Percentiles rank a stretch among this genome's conserved stretches.
Evolutionary conservation across 2,329 filamentous ascomycete species (phyloP).

Genomic region (Colletotrichum viniferum): DNA sequence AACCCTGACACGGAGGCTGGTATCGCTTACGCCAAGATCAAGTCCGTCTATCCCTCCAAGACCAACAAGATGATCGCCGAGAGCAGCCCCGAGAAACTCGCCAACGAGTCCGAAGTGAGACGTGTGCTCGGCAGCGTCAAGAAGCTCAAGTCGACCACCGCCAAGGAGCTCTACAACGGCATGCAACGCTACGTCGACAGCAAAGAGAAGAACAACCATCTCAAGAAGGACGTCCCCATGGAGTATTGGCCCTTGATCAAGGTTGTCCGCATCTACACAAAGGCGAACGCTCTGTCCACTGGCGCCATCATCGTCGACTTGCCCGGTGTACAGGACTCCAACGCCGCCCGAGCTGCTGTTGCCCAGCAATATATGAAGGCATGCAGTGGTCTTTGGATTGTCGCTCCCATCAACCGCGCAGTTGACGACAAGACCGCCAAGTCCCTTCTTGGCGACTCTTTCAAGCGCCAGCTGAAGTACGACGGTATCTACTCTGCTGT

Average conservation of each 20-base stretch:
- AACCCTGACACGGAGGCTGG: slow-evolving; percentile 48
- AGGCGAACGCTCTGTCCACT: slow-evolving; percentile 35
- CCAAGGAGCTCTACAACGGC: slow-evolving; percentile 25
- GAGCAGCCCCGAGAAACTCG: slow-evolving; percentile 23
- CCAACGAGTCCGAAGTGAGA: slow-evolving; percentile 25
- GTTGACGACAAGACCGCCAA: slow-evolving; percentile 66
- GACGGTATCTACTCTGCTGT: slow-evolving; percentile 59
- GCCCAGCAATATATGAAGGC: slow-evolving; percentile 64
- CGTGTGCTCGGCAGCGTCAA: slow-evolving; percentile 29
- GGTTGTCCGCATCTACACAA: slow-evolving; percentile 47
- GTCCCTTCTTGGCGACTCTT: slow-evolving; percentile 58
- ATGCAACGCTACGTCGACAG: slow-evolving; percentile 34
- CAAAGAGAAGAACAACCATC: slow-evolving; percentile 28
- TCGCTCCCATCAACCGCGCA: slow-evolving; percentile 65
- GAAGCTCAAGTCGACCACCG: slow-evolving; percentile 22
- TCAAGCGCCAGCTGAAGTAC: slow-evolving; percentile 63
- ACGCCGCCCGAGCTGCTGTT: slow-evolving; percentile 62
- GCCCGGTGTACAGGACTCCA: slow-evolving; percentile 64
- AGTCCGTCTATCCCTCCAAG: slow-evolving; percentile 46
- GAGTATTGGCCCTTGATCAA: slow-evolving; percentile 58
- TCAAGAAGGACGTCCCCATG: slow-evolving; percentile 18
- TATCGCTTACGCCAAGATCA: slow-evolving; percentile 46
- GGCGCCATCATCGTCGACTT: slow-evolving; percentile 50
- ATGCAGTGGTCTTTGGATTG: slow-evolving; percentile 65
- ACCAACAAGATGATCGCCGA: slow-evolving; percentile 30